phyloP scores from a whole-genome alignment of 805 yeast species.

The Candida insectorum region DNA sequence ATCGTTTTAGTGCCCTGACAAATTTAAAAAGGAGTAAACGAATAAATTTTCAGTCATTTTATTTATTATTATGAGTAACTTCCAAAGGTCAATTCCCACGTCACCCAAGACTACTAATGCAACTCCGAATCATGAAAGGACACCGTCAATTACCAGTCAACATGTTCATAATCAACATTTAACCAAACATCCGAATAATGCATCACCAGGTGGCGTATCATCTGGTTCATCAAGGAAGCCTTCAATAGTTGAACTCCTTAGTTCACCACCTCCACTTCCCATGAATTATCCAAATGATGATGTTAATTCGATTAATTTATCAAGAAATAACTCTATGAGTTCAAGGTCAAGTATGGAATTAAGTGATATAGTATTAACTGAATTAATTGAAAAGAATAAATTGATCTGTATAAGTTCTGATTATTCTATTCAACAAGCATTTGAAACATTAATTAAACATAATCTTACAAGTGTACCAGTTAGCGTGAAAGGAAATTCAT shows the following conservation, averaged over 20 bases:
- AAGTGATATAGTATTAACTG: conserved; percentile 68
- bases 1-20: too few relatives aligned
- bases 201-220: conserved; percentile 9
- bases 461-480: conserved; percentile 88
- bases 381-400: conserved; percentile 75
- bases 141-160: neutral
- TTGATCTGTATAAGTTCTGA: conserved; percentile 65
- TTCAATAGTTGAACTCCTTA: conserved; percentile 70
- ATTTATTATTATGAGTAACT: conserved; percentile 11
- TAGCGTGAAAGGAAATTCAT: conserved; percentile 25
- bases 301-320: conserved; percentile 35
- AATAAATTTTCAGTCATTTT: too few relatives aligned
- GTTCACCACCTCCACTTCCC: conserved; percentile 72
- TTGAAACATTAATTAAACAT: conserved; percentile 67
- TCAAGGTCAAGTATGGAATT: conserved; percentile 47
- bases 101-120: conserved; percentile 5
- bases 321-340: conserved; percentile 31
- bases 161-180: conserved; percentile 6
- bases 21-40: too few relatives aligned
- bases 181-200: neutral
- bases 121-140: conserved; percentile 1
- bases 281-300: conserved; percentile 32
- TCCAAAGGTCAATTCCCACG: conserved; percentile 8
- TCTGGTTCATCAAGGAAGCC: conserved; percentile 41
- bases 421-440: conserved; percentile 82